A percentile compares a stretch with the other conserved stretches of the same genome.
These are phyloP conservation scores for Pseudognaphalium luteoalbum DNA, from an alignment of 129 eudicot genomes.

Conservation along the genomic window DNA sequence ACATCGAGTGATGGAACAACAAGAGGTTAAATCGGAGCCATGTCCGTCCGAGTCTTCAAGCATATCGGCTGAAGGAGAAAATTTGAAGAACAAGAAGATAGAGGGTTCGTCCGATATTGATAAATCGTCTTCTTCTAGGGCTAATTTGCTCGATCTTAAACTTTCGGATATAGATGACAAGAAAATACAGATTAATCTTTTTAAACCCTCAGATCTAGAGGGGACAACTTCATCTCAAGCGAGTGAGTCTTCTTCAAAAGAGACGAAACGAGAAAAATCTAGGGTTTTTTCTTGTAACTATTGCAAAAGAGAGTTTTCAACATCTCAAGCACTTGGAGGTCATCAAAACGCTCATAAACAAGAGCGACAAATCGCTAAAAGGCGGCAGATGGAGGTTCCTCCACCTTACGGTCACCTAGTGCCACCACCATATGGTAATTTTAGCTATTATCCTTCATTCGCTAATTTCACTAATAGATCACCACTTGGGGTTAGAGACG, in stretches of 20 bases:
- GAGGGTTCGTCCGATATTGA: constrained; percentile 26
- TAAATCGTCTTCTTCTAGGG: constrained; percentile 27
- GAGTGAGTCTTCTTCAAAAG: constrained; percentile 48
- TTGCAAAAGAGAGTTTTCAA: constrained; percentile 64
- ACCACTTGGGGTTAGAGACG: constrained; percentile 36
- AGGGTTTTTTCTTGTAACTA: constrained; percentile 60
- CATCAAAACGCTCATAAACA: constrained; percentile 84
- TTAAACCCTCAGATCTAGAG: constrained; percentile 26
- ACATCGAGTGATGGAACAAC: constrained; percentile 22
- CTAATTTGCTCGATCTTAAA: constrained; percentile 39
- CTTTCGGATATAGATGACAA: constrained; percentile 28
- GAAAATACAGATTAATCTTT: constrained; percentile 48
- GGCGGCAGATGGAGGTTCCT: constrained; percentile 50
- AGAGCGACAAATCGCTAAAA: constrained; percentile 57
- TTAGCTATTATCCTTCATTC: constrained; percentile 34
- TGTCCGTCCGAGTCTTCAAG: constrained; percentile 60
- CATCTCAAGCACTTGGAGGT: constrained; percentile 77
- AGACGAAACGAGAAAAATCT: constrained; percentile 34
- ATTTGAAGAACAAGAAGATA: constrained; percentile 30
- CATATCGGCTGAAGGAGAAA: constrained; percentile 50
- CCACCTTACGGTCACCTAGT: constrained; percentile 45
- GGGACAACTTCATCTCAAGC: constrained; percentile 33
- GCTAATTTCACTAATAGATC: constrained; percentile 41
- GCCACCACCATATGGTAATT: constrained; percentile 34
- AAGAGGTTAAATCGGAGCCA: constrained; percentile 32